Evolutionary conservation across 305 asterid species (phyloP), one percentile per base, ranked within the genome.

Genomic region (Fraxinus velutina): DNA sequence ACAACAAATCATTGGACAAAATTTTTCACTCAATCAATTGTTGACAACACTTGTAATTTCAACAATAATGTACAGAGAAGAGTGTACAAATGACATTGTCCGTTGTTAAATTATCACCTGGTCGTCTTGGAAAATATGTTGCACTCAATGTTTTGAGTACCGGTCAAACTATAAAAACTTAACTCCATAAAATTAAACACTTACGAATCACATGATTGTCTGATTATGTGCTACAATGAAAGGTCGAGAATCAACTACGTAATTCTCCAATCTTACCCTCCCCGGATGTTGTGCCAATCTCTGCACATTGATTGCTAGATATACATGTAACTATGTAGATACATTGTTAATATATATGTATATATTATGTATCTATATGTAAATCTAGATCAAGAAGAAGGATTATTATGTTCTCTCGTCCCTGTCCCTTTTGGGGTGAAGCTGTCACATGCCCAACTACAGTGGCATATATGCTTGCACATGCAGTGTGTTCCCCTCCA

Each of bases 391-490:
- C 62, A 83, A 70, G 75, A 1, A 33, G 81, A 64, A n/a, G 82
- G 77, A 33, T 78, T 13, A 64, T 57, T 52, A 79, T 39, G 36
- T 78, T 64, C 84, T 82, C 77, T 84, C 30, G 34, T 27, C 64
- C 72, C 89, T 71, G 79, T 79, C 57, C 74, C 75, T 80, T 87
- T 84, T 9, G 37, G 9, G 7, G 13, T 24, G 21, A 66, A 88
- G 89, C 89, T 85, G 93, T 87, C 93, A 92, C 96, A 90, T 92
- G 94, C 93, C 81, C 68, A 84, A 82, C 79, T 73, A 27, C 33
- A 30, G 36, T 68, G 13, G 77, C 55, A 68, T 70, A 24, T 15
- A 72, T 68, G 37, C 37, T 30, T 27, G 74, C 74, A 68, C 74
- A 68, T 68, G 74, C 39, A 68, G n/a, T 1, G 17, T 66, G 36